phyloP scores from a whole-genome alignment of 306 rosid species.

The Acacia confusa region DNA sequence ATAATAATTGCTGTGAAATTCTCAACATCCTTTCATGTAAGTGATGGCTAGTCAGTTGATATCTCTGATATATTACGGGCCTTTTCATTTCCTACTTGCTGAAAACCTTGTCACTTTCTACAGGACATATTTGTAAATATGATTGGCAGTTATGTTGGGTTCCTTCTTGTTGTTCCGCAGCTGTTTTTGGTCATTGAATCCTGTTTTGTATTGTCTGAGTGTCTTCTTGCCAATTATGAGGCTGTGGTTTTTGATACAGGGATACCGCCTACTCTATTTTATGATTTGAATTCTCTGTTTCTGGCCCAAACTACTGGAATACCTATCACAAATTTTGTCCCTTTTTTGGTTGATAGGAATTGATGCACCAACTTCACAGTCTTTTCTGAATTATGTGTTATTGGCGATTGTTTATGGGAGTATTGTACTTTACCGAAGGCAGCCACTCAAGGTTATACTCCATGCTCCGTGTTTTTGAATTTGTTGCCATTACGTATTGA shows the following conservation, averaged over 20 bases:
- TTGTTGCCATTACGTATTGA: not conserved
- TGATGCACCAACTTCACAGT: slow-evolving; percentile 80
- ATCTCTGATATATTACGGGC: not conserved
- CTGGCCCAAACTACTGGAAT: not conserved
- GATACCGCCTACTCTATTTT: not conserved
- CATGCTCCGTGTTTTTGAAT: slow-evolving; percentile 11
- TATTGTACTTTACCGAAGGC: slow-evolving; percentile 51
- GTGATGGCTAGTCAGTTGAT: not conserved
- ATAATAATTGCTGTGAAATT: not conserved
- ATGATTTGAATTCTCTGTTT: not conserved
- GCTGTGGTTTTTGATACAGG: not conserved
- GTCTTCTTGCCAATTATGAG: not conserved
- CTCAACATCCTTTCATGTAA: not conserved
- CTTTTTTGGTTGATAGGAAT: slow-evolving; percentile 47
- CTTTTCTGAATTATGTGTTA: slow-evolving; percentile 80
- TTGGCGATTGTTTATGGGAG: slow-evolving; percentile 74
- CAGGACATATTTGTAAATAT: not conserved
- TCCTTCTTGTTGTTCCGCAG: not conserved
- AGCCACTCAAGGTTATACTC: slow-evolving; percentile 73
- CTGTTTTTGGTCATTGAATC: not conserved
- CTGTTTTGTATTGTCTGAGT: not conserved
- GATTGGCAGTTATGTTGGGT: not conserved
- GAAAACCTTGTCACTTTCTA: not conserved
- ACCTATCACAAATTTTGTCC: not conserved
- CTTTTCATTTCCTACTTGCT: not conserved